Percentiles rank a stretch among this genome's conserved stretches.
Conservation (phyloP, 2,329 filamentous ascomycete species). For the Sphaerulina vaccinii region DNA sequence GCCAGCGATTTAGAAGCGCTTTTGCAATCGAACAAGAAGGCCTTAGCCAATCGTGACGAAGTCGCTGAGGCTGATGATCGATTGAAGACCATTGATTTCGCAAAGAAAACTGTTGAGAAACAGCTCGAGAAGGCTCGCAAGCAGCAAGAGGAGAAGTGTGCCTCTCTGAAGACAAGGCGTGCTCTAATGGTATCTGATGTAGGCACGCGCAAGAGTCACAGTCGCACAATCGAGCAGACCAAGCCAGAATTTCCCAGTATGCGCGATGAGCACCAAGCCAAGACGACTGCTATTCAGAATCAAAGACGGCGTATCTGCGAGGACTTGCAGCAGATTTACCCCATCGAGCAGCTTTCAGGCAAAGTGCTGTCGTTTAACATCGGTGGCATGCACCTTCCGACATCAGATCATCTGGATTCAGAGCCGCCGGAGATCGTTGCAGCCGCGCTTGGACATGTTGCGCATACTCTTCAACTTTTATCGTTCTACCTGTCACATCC, state of each 20-base stretch:
- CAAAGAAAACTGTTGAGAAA: slow-evolving; percentile 64
- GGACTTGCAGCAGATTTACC: slow-evolving; percentile 75
- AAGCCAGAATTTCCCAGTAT: slow-evolving; percentile 49
- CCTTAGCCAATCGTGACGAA: slow-evolving; percentile 37
- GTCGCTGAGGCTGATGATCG: slow-evolving; percentile 46
- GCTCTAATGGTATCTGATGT: slow-evolving; percentile 61
- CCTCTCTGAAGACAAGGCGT: slow-evolving; percentile 64
- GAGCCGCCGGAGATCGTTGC: slow-evolving; percentile 69
- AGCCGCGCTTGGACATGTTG: slow-evolving; percentile 77
- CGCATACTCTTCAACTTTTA: slow-evolving; percentile 71
- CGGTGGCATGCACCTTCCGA: slow-evolving; percentile 73
- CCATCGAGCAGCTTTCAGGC: slow-evolving; percentile 67
- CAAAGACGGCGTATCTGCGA: slow-evolving; percentile 86
- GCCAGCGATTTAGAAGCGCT: slow-evolving; percentile 71
- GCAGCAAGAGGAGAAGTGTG: slow-evolving; percentile 65
- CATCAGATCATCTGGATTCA: slow-evolving; percentile 69
- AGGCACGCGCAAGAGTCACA: slow-evolving; percentile 29
- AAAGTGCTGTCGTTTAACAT: slow-evolving; percentile 80
- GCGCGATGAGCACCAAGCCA: slow-evolving; percentile 39
- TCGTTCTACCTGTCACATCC: slow-evolving; percentile 78
- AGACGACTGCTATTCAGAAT: slow-evolving; percentile 68
- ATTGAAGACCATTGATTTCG: slow-evolving; percentile 47
- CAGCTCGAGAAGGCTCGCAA: slow-evolving; percentile 61
- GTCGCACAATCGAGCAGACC: slow-evolving; percentile 55
- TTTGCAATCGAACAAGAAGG: slow-evolving; percentile 41